These are phyloP conservation scores for Asterella californica DNA, from an alignment of 225 moss, liverwort and hornwort genomes.

Conservation along the genomic window DNA sequence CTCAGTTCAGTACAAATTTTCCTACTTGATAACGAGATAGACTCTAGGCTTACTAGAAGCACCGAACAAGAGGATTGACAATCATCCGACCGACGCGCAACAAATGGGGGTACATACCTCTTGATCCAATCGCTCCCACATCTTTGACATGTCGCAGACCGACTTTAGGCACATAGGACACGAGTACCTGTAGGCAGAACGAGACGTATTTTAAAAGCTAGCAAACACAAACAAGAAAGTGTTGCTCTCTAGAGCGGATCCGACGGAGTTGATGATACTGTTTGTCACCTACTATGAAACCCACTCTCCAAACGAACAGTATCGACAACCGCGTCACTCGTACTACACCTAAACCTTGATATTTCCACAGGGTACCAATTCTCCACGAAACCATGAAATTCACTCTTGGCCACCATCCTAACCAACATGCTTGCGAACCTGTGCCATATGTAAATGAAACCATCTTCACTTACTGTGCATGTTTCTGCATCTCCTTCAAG, in stretches of 20 bases:
- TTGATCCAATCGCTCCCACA: slow-evolving; percentile 67
- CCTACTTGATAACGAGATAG: neutral
- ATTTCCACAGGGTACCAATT: neutral
- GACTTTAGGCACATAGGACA: slow-evolving; percentile 90
- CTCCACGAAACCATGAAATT: neutral
- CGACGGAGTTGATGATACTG: too few relatives aligned
- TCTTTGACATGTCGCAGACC: slow-evolving; percentile 62
- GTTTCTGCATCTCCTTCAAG: slow-evolving; percentile 82
- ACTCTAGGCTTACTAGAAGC: neutral
- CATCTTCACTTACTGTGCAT: slow-evolving; percentile 59
- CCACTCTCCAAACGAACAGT: too few relatives aligned
- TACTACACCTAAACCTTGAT: neutral
- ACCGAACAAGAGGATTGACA: neutral
- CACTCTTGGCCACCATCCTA: neutral
- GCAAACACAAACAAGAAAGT: too few relatives aligned
- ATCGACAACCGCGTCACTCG: neutral
- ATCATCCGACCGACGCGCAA: neutral
- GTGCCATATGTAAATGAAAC: neutral
- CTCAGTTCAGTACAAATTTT: neutral
- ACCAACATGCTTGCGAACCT: neutral
- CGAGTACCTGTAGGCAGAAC: slow-evolving; percentile 42
- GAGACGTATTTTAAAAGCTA: neutral
- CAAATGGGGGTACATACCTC: slow-evolving; percentile 36
- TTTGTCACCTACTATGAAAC: too few relatives aligned
- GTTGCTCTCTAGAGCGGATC: too few relatives aligned